Evolutionary conservation across 2,329 filamentous ascomycete genomes (phyloP).

Genomic region (Clarireedia hainanense): DNA sequence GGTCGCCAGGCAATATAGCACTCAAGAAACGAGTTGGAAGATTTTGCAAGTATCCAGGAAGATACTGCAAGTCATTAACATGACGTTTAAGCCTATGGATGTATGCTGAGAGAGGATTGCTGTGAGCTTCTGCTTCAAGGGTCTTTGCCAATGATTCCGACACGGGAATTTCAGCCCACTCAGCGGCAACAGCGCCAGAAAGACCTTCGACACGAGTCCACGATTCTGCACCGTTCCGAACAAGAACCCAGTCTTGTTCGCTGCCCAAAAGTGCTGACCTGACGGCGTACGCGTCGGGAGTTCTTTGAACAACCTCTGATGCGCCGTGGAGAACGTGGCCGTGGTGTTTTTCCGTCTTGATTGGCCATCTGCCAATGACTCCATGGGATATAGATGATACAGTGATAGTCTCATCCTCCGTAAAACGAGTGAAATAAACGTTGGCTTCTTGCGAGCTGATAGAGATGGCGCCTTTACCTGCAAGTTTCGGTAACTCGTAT

Average conservation of each 20-base stretch:
- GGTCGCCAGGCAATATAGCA: constrained; percentile 47
- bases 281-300: constrained; percentile 61
- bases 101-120: constrained; percentile 74
- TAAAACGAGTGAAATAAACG: constrained; percentile 82
- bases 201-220: constrained; percentile 82
- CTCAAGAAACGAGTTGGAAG: constrained; percentile 63
- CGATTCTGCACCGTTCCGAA: constrained; percentile 71
- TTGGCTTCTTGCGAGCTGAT: constrained; percentile 71
- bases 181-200: constrained; percentile 69
- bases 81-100: constrained; percentile 81
- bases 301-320: constrained; percentile 74
- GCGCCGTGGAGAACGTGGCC: constrained; percentile 52
- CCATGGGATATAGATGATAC: constrained; percentile 70
- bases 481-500: constrained; percentile 67
- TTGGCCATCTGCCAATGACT: constrained; percentile 66
- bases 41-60: constrained; percentile 65
- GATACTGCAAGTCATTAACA: constrained; percentile 63
- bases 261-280: constrained; percentile 64
- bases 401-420: constrained; percentile 63
- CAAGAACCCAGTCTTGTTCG: constrained; percentile 69
- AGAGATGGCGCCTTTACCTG: constrained; percentile 67
- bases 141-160: constrained; percentile 70
- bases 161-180: constrained; percentile 70
- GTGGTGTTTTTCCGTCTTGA: constrained; percentile 38
- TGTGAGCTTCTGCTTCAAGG: constrained; percentile 78